A percentile compares a stretch with the other conserved stretches of the same genome.
phyloP scores from a whole-genome alignment of 2,329 filamentous ascomycete species.

The Neodidymelliopsis sp. region DNA sequence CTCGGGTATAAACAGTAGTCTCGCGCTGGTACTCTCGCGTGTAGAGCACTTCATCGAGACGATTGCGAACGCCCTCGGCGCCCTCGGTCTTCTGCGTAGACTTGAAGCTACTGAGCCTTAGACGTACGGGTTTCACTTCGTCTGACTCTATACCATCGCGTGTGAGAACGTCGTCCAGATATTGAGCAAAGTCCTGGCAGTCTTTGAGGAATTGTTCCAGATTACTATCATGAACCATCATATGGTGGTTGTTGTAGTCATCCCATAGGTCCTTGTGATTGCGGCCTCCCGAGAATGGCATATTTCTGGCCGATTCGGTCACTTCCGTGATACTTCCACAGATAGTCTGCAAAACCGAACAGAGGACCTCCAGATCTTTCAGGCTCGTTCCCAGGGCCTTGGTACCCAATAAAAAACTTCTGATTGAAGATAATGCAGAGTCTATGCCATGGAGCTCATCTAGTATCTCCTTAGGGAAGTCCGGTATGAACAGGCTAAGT shows the following conservation, averaged over 20 bases:
- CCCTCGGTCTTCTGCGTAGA: conserved; percentile 26
- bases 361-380: conserved; percentile 34
- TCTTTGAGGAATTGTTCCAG: conserved; percentile 27
- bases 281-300: background rate
- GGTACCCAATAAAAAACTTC: conserved; percentile 19
- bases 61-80: conserved; percentile 22
- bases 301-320: conserved; percentile 21
- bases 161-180: conserved; percentile 28
- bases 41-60: conserved; percentile 37
- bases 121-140: conserved; percentile 32
- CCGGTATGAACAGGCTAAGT: conserved; percentile 22
- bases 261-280: conserved; percentile 31
- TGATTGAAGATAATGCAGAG: conserved; percentile 24
- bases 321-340: conserved; percentile 34
- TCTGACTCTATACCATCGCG: conserved; percentile 20
- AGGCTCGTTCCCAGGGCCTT: conserved; percentile 15
- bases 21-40: conserved; percentile 34
- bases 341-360: conserved; percentile 30
- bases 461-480: conserved; percentile 26
- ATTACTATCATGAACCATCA: conserved; percentile 23
- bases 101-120: conserved; percentile 29
- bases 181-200: conserved; percentile 33
- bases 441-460: conserved; percentile 27
- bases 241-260: conserved; percentile 34
- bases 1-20: conserved; percentile 11